Evolutionary conservation across 768 basidiomycete genomes (phyloP).

Genomic region (Russula lepida): DNA sequence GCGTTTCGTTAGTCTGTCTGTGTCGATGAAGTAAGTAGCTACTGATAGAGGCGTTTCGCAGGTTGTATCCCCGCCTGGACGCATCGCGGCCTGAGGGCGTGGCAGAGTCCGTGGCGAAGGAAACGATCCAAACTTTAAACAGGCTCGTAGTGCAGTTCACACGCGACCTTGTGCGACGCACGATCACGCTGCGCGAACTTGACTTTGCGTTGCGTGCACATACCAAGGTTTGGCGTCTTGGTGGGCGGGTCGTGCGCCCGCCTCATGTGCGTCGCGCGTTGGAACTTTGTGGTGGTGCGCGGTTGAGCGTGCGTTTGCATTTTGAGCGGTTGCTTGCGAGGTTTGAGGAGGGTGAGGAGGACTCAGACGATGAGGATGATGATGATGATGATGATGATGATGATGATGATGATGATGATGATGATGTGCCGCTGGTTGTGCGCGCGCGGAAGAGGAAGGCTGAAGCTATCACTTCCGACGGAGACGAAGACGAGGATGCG

Average conservation of each 20-base stretch:
- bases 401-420: constrained; percentile 11
- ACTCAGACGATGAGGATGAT: neutral
- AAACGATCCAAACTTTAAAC: constrained; percentile 40
- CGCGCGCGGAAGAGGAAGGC: constrained; percentile 3
- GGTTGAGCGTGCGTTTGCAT: constrained; percentile 33
- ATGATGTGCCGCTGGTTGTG: constrained; percentile 9
- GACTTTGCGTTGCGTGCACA: constrained; percentile 49
- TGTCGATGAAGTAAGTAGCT: neutral
- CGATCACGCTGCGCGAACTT: constrained; percentile 49
- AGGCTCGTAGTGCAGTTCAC: constrained; percentile 33
- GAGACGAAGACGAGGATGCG: constrained; percentile 1
- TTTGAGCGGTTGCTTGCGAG: constrained; percentile 31
- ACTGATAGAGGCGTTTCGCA: constrained; percentile 4
- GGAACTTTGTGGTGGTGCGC: constrained; percentile 36
- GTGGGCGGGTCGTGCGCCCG: constrained; percentile 29
- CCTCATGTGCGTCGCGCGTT: constrained; percentile 42
- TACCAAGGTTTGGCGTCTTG: constrained; percentile 50
- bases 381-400: constrained; percentile 16
- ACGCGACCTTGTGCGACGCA: constrained; percentile 40
- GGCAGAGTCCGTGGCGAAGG: constrained; percentile 36
- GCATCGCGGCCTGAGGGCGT: constrained; percentile 18
- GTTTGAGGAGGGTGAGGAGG: constrained; percentile 11
- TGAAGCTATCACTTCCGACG: constrained; percentile 3
- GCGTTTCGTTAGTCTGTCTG: constrained; percentile 3
- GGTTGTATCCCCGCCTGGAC: constrained; percentile 28